Percentiles rank a stretch among this genome's conserved stretches.
Evolutionary conservation across 306 rosid genomes (phyloP).

Genomic region (Lathyrus tuberosus): DNA sequence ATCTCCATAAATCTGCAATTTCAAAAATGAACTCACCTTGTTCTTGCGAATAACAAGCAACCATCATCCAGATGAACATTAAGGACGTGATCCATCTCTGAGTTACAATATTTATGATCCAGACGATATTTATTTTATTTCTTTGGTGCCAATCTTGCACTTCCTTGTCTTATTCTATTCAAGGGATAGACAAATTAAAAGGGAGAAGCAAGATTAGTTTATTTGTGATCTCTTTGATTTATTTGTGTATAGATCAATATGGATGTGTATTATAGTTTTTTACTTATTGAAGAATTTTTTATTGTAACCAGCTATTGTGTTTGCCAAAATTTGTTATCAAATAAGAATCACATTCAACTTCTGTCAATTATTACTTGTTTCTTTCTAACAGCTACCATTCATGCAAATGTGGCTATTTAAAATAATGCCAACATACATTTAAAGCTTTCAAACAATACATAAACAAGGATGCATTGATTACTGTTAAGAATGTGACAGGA

Average conservation of each 20-base stretch:
- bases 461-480: not conserved
- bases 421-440: not conserved
- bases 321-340: too few relatives aligned
- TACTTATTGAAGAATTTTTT: too few relatives aligned
- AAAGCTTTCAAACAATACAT: not conserved
- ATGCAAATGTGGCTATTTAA: not conserved
- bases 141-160: conserved; percentile 58
- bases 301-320: too few relatives aligned
- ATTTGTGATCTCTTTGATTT: conserved; percentile 40
- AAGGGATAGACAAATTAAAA: conserved; percentile 39
- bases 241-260: conserved; percentile 52
- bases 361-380: conserved; percentile 5
- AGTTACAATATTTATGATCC: conserved; percentile 40
- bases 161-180: conserved; percentile 49
- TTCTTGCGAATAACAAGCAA: too few relatives aligned
- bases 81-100: too few relatives aligned
- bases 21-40: too few relatives aligned
- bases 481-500: not conserved
- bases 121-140: conserved; percentile 46
- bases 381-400: not conserved
- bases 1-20: too few relatives aligned
- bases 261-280: too few relatives aligned
- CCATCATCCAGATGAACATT: too few relatives aligned
- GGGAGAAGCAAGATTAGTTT: conserved; percentile 45
- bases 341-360: conserved; percentile 39